These are phyloP conservation scores for Komagataella kurtzmanii DNA, from an alignment of 805 yeast species.

Conservation along the genomic window DNA sequence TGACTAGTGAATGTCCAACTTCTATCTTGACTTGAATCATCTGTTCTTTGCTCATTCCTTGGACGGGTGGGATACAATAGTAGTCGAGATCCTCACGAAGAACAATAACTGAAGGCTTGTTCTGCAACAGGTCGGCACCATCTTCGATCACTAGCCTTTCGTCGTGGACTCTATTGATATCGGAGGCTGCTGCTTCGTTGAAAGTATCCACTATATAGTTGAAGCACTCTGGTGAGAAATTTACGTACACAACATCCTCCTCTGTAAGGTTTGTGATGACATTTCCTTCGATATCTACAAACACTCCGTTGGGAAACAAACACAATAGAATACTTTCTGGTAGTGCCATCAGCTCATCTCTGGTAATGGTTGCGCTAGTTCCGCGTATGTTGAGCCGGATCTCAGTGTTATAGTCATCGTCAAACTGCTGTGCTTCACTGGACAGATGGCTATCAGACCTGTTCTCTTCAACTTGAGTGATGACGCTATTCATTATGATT, in stretches of 20 bases:
- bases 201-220: constrained; percentile 69
- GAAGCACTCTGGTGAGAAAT: constrained; percentile 79
- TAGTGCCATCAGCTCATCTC: constrained; percentile 81
- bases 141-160: constrained; percentile 10
- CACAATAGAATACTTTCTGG: constrained; percentile 86
- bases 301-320: constrained; percentile 83
- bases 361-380: constrained; percentile 53
- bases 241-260: constrained; percentile 67
- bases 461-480: constrained; percentile 35
- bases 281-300: constrained; percentile 63
- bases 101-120: constrained; percentile 84
- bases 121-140: constrained; percentile 54
- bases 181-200: constrained; percentile 41
- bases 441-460: constrained; percentile 1
- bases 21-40: constrained; percentile 57
- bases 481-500: constrained; percentile 22
- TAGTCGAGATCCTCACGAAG: constrained; percentile 89
- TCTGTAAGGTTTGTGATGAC: constrained; percentile 71
- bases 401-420: constrained; percentile 46
- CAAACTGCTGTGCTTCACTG: constrained; percentile 9
- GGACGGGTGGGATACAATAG: constrained; percentile 72
- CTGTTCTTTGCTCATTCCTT: constrained; percentile 39
- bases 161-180: constrained; percentile 9
- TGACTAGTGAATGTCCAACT: constrained; percentile 55
- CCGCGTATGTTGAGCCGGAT: constrained; percentile 76